Base-by-base conservation (phyloP, 2,329 filamentous ascomycete species). In the Diplodia corticola region DNA sequence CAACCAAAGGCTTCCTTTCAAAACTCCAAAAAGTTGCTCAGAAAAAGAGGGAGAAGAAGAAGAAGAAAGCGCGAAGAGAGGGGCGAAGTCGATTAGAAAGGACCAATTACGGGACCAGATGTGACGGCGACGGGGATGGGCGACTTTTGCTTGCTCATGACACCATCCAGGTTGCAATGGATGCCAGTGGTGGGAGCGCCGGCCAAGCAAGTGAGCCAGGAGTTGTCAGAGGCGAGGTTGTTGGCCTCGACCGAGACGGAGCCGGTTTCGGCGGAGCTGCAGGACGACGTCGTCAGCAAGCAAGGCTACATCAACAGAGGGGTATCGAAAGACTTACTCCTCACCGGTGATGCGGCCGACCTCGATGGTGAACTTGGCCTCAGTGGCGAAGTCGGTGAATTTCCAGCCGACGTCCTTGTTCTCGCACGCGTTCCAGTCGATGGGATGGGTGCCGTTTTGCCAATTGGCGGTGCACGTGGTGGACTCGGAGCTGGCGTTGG, bases 381-480 rank as follows among this genome's bases (percentile, higher is more conserved):
- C 64, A 49, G 17, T 49, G 48, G n/a, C 40, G 20, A 66, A 66
- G 9, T 53, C 20, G 24, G 50, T 30, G 37, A 66, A 66, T 26
- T 26, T 40, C 64, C 64, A 66, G 7, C 17, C 46, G 1, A 53
- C 37, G 33, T 28, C 10, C 26, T 13, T n/a, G 26, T 66, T 33
- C 33, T 53, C 28, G 48, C 66, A 67, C 4, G n/a, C 28, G 35
- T 33, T 61, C 51, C 63, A 67, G 28, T 10, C 50, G 2, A 28
- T n/a, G 17, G 64, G 64, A 5, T 44, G 48, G 12, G 28, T 20
- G 53, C 49, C 37, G 22, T 59, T 50, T 22, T 5, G n/a, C 49
- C 68, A 73, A 3, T 28, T 57, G 13, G 48, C 64, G 28, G 64
- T 55, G 65, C 73, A 64, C 30, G 63, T 59, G 13, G 59, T 66